Base-by-base conservation (phyloP, 768 basidiomycete species). In the Tephrocybe sp. region DNA sequence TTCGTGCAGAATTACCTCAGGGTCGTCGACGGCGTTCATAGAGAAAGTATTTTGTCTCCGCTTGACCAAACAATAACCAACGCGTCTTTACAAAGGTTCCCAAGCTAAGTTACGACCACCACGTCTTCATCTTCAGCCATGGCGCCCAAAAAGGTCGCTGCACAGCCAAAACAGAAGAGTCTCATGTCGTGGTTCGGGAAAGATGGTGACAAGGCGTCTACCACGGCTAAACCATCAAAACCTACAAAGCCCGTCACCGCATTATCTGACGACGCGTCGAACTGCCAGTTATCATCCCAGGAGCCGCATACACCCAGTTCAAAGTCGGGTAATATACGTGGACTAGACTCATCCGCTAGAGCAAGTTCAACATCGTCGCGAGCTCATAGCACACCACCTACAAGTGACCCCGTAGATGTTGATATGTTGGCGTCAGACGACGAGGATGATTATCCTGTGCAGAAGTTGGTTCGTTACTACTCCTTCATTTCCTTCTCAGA, bases 351-450 rank as follows among this genome's bases (percentile, higher is more conserved):
- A 7, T 76, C 77, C 16, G 69, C 67, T 7, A 68, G 72, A 13
- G 62, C 61, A 16, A 67, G 67, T 55, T 65, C 68, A 5, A 60
- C 74, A 14, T 85, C 82, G 39, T 80, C 80, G 19, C 70, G 68
- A 17, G 72, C 69, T 16, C 73, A 72, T 45, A 85, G 74, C 55
- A 88, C 87, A 2, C 89, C 89, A 22, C 88, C 88, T 0, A 87
- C 87, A 2, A 91, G 88, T 56, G 87, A 91, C 55, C 74, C 80
- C 23, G 79, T 90, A 50, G 88, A 92, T 56, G 77, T 91, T 9
- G 88, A 90, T 62, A 84, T 89, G 82, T 55, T 83, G 43, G 75
- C 74, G 7, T 77, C 75, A 30, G 79, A 74, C 11, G 78, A 77
- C 36, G 77, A 76, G 17, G 68, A 72, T 20, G 61, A 64, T 16